Conservation (phyloP, 305 asterid species). For the Fraxinus greggii region DNA sequence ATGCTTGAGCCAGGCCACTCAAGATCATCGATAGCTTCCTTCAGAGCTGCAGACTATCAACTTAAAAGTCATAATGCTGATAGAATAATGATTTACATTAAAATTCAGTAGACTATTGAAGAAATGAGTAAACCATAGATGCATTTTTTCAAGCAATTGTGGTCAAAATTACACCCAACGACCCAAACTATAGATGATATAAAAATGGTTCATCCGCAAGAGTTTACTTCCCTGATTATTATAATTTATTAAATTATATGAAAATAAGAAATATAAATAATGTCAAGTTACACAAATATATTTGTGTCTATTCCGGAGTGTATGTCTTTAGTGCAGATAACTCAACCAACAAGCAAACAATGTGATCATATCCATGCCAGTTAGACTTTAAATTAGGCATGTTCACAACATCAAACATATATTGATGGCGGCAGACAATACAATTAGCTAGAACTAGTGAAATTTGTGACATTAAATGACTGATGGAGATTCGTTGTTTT, state of each 20-base stretch:
- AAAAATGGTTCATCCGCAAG: background rate
- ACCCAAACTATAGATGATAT: background rate
- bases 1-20: conserved; percentile 98
- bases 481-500: background rate
- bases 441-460: background rate
- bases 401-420: background rate
- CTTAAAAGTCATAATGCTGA: conserved; percentile 25
- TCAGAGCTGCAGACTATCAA: conserved; percentile 82
- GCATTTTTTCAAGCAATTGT: conserved; percentile 3
- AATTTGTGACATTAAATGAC: background rate
- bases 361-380: background rate
- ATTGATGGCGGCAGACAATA: background rate
- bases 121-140: conserved; percentile 2
- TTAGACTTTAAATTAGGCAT: background rate
- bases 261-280: background rate
- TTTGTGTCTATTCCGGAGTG: background rate
- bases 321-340: background rate
- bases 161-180: background rate
- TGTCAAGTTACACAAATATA: background rate
- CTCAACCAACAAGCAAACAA: background rate
- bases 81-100: background rate
- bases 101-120: background rate
- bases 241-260: background rate
- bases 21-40: conserved; percentile 96
- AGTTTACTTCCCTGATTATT: background rate